Evolutionary conservation across 2,329 filamentous ascomycete genomes (phyloP).

Genomic region (Curvularia spicifera): DNA sequence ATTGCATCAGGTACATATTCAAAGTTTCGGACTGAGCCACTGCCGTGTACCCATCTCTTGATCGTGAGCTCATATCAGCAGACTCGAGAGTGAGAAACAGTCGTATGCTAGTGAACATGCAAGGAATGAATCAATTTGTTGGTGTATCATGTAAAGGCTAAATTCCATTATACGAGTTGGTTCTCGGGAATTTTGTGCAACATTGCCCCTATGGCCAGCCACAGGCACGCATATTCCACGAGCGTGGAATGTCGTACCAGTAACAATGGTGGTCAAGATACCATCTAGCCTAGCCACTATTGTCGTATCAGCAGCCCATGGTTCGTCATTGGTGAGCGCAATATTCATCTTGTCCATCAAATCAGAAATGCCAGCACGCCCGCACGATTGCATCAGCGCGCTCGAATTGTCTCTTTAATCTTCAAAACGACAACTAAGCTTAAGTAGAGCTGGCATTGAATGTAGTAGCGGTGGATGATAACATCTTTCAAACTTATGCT

Average conservation of each 20-base stretch:
- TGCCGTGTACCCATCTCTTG: conserved; percentile 12
- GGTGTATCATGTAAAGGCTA: conserved; percentile 7
- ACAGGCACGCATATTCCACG: conserved; percentile 15
- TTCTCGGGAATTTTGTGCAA: conserved; percentile 18
- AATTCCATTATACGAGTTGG: conserved; percentile 5
- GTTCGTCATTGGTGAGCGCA: neutral
- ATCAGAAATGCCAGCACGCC: neutral
- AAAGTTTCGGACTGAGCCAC: conserved; percentile 12
- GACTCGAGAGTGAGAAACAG: conserved; percentile 3
- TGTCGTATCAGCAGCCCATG: neutral
- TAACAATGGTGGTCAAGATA: neutral
- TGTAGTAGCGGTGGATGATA: neutral
- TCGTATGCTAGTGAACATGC: neutral
- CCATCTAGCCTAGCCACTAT: neutral
- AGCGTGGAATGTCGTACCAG: conserved; percentile 12
- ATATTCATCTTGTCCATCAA: neutral
- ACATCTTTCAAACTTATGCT: neutral
- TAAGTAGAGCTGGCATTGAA: neutral
- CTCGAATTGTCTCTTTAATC: neutral
- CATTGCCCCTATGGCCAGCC: conserved; percentile 14
- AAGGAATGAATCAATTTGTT: neutral
- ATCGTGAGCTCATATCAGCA: conserved; percentile 10
- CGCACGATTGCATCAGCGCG: neutral
- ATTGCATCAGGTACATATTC: conserved; percentile 25
- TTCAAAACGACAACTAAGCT: no score